Percentiles rank a stretch among this genome's conserved stretches.
Conservation (phyloP, 148 eudicot species). For the Cornus suecica region DNA sequence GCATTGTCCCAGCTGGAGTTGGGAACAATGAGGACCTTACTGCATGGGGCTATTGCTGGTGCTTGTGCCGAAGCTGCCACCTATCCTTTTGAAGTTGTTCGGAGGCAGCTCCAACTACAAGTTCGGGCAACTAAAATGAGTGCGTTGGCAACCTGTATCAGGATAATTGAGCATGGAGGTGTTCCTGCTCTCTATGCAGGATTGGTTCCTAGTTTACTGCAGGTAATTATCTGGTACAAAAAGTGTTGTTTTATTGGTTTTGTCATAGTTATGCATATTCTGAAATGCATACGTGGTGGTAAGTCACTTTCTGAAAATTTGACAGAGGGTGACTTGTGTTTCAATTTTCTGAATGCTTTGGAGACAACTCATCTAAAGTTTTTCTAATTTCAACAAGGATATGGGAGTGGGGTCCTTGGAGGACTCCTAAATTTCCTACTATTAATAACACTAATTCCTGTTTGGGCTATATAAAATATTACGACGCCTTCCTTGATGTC, state of each 20-base stretch:
- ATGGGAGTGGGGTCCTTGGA: background rate
- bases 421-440: background rate
- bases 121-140: conserved; percentile 40
- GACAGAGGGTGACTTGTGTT: background rate
- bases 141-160: conserved; percentile 44
- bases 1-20: conserved; percentile 58
- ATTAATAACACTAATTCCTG: background rate
- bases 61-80: conserved; percentile 75
- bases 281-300: background rate
- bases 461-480: background rate
- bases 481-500: background rate
- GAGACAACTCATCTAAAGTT: background rate
- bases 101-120: conserved; percentile 68
- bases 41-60: conserved; percentile 71
- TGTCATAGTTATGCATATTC: background rate
- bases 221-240: conserved; percentile 34
- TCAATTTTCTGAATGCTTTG: background rate
- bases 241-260: conserved; percentile 1
- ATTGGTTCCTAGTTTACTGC: conserved; percentile 57
- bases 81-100: conserved; percentile 67
- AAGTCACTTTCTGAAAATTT: background rate
- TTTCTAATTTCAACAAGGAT: background rate
- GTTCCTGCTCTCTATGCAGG: conserved; percentile 71
- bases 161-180: conserved; percentile 59
- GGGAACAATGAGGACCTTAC: conserved; percentile 53